Evolutionary conservation across 192 early-diverging fungal species (phyloP).

Genomic region (Diversispora epigaea): DNA sequence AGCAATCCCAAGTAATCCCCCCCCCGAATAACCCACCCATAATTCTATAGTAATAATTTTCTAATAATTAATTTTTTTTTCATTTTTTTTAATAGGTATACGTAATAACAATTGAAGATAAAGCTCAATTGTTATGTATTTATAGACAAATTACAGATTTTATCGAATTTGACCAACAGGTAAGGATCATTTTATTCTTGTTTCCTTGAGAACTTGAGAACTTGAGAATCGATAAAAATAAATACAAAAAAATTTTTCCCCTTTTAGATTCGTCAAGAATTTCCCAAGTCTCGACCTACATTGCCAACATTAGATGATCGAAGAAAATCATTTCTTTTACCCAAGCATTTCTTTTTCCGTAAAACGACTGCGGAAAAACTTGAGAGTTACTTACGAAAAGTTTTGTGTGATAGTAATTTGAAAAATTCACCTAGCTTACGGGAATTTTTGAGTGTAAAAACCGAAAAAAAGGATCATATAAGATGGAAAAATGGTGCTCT

Average conservation of each 20-base stretch:
- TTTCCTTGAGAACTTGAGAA: not conserved
- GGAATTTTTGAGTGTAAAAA: conserved; percentile 50
- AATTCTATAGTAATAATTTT: not conserved
- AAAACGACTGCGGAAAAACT: conserved; percentile 53
- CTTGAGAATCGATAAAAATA: not conserved
- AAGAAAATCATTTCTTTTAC: conserved; percentile 41
- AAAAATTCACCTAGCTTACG: conserved; percentile 42
- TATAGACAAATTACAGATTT: conserved; percentile 53
- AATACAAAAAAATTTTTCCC: conserved; percentile 3
- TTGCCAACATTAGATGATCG: conserved; percentile 42
- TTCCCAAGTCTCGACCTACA: conserved; percentile 44
- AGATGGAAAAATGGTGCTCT: conserved; percentile 40
- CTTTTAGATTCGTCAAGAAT: conserved; percentile 39
- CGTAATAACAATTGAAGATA: conserved; percentile 44
- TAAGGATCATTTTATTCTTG: conserved; percentile 20
- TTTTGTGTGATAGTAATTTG: conserved; percentile 40
- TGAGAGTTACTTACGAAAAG: conserved; percentile 49
- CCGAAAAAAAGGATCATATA: conserved; percentile 51
- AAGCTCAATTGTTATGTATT: conserved; percentile 37
- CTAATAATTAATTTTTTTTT: conserved; percentile 25
- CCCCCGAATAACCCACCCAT: not conserved
- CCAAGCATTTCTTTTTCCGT: conserved; percentile 38
- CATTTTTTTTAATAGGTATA: conserved; percentile 37
- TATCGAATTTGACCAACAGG: conserved; percentile 53
- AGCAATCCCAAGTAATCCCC: conserved; percentile 30